Base-by-base conservation (phyloP, 2,329 filamentous ascomycete genomes). In the Alternaria panax region DNA sequence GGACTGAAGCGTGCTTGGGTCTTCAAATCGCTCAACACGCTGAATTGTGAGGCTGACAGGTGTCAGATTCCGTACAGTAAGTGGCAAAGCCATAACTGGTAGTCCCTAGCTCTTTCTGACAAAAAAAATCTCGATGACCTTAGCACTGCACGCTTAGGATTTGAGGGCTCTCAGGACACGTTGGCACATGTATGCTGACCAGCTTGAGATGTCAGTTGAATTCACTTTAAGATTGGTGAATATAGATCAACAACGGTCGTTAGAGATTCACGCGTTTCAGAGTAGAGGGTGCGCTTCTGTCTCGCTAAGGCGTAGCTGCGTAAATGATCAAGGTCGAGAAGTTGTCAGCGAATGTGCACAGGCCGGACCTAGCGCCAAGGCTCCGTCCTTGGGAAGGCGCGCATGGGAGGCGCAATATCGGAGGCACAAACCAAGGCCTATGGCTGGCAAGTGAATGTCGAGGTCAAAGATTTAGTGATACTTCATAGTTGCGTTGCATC, bases 1-100 rank as follows among this genome's bases (percentile, higher is more conserved):
- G 54, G 59, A 75, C 62, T 77, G 71, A 40, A 71, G 65, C 16
- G 82, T 76, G 63, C 84, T 80, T 53, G 79, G 82, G 46, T 81
- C 84, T 66, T 88, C 86, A 75, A 93, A 93, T 67, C 90, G 89
- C 80, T 96, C 91, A 59, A 94, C 82, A 60, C 83, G 78, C 76
- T 88, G 89, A 69, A 97, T 85, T 67, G 89, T 87, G 55, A 97
- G 82, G n/a, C 88, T 84, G 48, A 86, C 88, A 57, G 86, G 83
- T 43, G 92, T 94, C 65, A 96, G 82, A 78, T 97, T 97, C 71
- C 93, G 92, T 70, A 97, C 87, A 5, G 86, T 91, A 67, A 97
- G 81, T 20, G 75, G 70, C n/a, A 70, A 52, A n/a, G 68, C 58
- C 74, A 75, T 75, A n/a, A 25, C 30, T 12, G 20, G 8, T 12